Evolutionary conservation across 495 filamentous ascomycete genomes (phyloP), one percentile per base, ranked within the genome.

Genomic region (Podospora bellae-mahoneyi): DNA sequence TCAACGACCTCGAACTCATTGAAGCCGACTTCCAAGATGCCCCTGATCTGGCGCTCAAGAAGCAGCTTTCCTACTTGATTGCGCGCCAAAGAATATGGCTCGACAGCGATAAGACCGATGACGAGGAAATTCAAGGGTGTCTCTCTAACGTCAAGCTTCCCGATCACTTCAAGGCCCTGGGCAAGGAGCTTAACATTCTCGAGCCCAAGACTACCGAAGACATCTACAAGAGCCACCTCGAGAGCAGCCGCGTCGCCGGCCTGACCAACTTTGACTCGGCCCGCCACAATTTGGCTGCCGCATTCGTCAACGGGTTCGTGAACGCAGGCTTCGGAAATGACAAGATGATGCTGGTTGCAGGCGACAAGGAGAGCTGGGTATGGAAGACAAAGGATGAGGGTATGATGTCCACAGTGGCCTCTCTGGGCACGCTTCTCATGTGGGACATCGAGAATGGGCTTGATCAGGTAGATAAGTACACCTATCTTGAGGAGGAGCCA

Each of bases 331-430:
- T 93, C 73, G 92, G 93, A 26, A 91, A 90, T 62, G 95, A 99
- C 75, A 97, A 97, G 84, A 89, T 98, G 88, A 96, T 99, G 93
- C 84, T 98, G 54, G 89, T 91, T 30, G 88, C 88, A 6, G 83
- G 87, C 60, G 88, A 92, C 68, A 93, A 95, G 81, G 88, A 90
- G 53, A 90, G 89, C 68, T 99, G 96, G 96, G 91, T 98, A 3
- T 98, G 93, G 91, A 99, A 98, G 82, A 98, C 96, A 13, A 98
- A 98, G 79, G 94, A 97, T 48, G 94, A 97, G 71, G 94, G 94
- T 71, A 96, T 96, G 94, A 85, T 97, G 79, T 97, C 94, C 20
- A 97, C 94, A 4, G 91, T 94, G 18, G 95, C 95, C 7, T 98
- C 95, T 2, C 78, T 97, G 66, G 95, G 95, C 66, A 92, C 94